Evolutionary conservation across 805 yeast genomes (phyloP).

Genomic region (Sugiyamaella smithiae): DNA sequence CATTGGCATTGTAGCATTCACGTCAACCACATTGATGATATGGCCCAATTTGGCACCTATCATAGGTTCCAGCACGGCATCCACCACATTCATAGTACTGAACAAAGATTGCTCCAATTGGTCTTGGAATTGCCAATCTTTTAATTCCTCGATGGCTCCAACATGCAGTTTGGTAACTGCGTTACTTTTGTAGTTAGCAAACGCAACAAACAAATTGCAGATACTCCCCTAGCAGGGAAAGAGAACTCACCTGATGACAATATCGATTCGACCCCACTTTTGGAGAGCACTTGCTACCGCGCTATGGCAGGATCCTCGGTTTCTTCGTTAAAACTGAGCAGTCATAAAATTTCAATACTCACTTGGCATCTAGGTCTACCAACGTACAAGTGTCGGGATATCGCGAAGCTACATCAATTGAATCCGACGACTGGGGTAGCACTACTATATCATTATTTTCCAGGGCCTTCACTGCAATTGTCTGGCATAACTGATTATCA

Average conservation of each 20-base stretch:
- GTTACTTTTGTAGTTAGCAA: no score
- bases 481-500: constrained; percentile 14
- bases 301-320: constrained; percentile 17
- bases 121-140: constrained; percentile 17
- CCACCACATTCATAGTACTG: constrained; percentile 22
- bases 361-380: constrained; percentile 18
- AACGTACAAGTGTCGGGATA: constrained; percentile 16
- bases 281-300: constrained; percentile 21
- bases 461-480: constrained; percentile 20
- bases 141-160: constrained; percentile 23
- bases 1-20: constrained; percentile 29
- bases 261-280: constrained; percentile 21
- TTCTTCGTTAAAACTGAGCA: constrained; percentile 5
- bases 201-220: no score
- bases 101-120: constrained; percentile 21
- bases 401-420: constrained; percentile 7
- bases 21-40: constrained; percentile 29
- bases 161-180: constrained; percentile 13
- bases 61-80: constrained; percentile 30
- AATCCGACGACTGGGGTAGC: constrained; percentile 2
- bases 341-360: neutral
- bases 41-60: constrained; percentile 29
- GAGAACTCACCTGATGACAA: constrained; percentile 19
- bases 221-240: no score
- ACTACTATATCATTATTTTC: constrained; percentile 21